These are phyloP conservation scores for Salix suchowensis DNA, from an alignment of 345 rosid genomes.

Conservation along the genomic window DNA sequence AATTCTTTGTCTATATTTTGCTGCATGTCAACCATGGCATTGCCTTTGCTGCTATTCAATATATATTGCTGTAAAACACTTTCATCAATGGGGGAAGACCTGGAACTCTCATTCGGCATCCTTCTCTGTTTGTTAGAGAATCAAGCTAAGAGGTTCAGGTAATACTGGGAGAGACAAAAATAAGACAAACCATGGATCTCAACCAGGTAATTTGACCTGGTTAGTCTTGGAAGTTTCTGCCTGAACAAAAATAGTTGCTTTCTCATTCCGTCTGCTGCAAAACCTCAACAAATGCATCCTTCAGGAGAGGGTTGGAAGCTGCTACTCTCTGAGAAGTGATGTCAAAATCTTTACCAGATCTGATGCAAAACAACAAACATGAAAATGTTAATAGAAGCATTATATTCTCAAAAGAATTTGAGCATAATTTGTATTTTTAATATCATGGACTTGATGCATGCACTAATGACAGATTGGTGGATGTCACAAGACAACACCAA, in stretches of 20 bases:
- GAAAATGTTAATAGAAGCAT: slow-evolving; percentile 4
- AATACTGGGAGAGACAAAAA: background rate
- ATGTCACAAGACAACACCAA: background rate
- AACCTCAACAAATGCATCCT: slow-evolving; percentile 67
- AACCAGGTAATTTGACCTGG: background rate
- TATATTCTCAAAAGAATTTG: background rate
- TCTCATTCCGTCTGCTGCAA: slow-evolving; percentile 42
- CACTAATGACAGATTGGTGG: background rate
- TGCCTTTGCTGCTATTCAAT: background rate
- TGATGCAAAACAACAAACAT: slow-evolving; percentile 29
- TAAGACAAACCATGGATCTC: background rate
- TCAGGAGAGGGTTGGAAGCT: slow-evolving; percentile 70
- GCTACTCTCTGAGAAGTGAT: slow-evolving; percentile 78
- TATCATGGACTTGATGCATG: background rate
- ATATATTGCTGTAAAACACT: background rate
- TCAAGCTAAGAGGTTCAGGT: background rate
- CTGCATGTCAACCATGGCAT: background rate
- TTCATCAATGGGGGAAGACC: background rate
- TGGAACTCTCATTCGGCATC: background rate
- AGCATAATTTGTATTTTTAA: slow-evolving; percentile 1
- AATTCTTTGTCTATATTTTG: background rate
- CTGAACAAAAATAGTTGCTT: background rate
- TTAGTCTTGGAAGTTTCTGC: too few species aligned
- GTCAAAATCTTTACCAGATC: slow-evolving; percentile 83
- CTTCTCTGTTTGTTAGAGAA: background rate